Base-by-base conservation (phyloP, 805 yeast species). In the Maudiozyma serrabonitensis region DNA sequence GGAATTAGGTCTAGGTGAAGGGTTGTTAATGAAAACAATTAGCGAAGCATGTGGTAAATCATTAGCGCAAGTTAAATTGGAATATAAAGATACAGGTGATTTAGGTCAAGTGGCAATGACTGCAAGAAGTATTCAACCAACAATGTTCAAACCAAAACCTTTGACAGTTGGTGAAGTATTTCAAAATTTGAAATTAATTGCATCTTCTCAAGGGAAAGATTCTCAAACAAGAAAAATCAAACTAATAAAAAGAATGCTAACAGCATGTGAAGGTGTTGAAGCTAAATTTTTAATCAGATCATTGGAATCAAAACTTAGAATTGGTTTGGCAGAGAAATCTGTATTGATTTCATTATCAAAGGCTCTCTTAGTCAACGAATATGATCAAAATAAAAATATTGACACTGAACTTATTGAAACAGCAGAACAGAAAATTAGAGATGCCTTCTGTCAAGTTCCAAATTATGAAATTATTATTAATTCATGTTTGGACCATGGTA, bases 1-100 rank as follows among this genome's bases (percentile, higher is more conserved):
- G 50, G 99, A 93, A 61, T 72, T 93, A 25, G 99, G 99, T 0
- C 74, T 93, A 2, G 99, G 99, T 16, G 99, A 93, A 65, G 81
- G 95, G 2, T 63, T 93, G 11, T 70, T 93, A 26, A 80, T 90
- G 59, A 93, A 90, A 60, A 93, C 98, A 0, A 79, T 93, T 40
- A 81, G 89, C 35, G 95, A 87, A 60, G 80, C 95, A 46, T 90
- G 95, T 16, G 99, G 99, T 1, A 74, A 95, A 49, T 75, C 90
- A 0, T 56, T 79, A 0, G 70, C 80, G 2, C 87, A 82, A 52
- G 77, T 93, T 47, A 89, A 81, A 62, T 71, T 73, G 32, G 93
- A 87, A 52, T 86, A 83, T 59, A 82, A 80, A 47, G 80, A 84
- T 53, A 75, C 79, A 7, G 99, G 99, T 38, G 99, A 93, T 69